A percentile compares a stretch with the other conserved stretches of the same genome.
Conservation (phyloP, 345 rosid species). For the Noccaea caerulescens region DNA sequence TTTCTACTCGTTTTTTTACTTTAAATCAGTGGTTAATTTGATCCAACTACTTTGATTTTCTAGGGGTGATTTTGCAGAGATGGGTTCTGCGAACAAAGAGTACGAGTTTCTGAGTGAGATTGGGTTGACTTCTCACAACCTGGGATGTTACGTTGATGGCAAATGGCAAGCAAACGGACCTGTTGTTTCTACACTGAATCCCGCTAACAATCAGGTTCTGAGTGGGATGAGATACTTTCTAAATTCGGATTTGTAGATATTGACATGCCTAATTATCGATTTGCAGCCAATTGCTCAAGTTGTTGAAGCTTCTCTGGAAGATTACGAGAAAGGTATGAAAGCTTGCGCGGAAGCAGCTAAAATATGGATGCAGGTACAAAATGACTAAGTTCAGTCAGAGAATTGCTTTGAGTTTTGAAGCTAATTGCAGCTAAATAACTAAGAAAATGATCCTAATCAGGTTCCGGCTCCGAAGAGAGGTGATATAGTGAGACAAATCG, state of each 20-base stretch:
- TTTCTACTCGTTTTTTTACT: neutral
- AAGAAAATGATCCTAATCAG: slow-evolving; percentile 40
- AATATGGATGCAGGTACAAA: slow-evolving; percentile 79
- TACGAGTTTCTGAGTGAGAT: slow-evolving; percentile 79
- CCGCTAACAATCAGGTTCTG: slow-evolving; percentile 82
- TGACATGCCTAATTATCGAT: slow-evolving; percentile 2
- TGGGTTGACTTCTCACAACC: slow-evolving; percentile 65
- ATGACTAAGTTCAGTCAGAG: neutral
- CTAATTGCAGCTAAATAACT: neutral
- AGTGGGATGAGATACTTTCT: too few species aligned
- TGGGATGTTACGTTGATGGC: slow-evolving; percentile 76
- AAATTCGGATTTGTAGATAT: neutral
- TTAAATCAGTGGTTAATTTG: neutral
- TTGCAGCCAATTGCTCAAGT: slow-evolving; percentile 77
- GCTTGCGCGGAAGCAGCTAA: slow-evolving; percentile 88
- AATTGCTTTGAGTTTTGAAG: neutral
- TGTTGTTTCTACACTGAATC: slow-evolving; percentile 64
- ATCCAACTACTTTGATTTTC: neutral
- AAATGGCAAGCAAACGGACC: slow-evolving; percentile 81
- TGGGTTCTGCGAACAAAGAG: slow-evolving; percentile 69
- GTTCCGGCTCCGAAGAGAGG: slow-evolving; percentile 99
- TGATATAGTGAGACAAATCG: slow-evolving; percentile 92
- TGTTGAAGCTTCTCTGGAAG: slow-evolving; percentile 74
- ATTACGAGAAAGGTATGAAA: slow-evolving; percentile 79
- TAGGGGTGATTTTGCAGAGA: slow-evolving; percentile 43